Conservation (phyloP, 768 basidiomycete species). For the Suillus discolor region DNA sequence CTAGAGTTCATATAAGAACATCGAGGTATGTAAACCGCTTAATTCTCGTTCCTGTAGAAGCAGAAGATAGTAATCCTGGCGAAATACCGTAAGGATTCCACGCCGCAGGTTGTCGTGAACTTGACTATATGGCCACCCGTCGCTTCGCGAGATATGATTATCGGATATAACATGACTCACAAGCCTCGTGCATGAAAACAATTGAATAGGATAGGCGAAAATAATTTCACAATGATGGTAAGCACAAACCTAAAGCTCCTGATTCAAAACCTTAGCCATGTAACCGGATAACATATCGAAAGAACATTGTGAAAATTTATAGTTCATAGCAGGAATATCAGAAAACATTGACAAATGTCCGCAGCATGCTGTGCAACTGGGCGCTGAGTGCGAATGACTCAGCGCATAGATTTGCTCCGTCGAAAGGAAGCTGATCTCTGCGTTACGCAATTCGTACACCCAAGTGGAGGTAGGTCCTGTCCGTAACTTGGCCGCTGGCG, state of each 20-base stretch:
- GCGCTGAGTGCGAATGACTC: not conserved
- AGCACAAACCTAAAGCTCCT: not conserved
- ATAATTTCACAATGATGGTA: not conserved
- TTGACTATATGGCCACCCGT: not conserved
- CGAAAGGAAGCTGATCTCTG: not conserved
- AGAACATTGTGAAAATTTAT: no score
- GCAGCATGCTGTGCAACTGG: not conserved
- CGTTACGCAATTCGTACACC: not conserved
- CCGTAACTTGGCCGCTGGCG: not conserved
- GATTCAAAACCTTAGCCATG: not conserved
- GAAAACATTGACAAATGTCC: no score
- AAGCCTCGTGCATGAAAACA: not conserved
- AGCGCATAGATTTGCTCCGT: not conserved
- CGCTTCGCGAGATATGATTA: slow-evolving; percentile 3
- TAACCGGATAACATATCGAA: no score
- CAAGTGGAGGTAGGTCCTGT: not conserved
- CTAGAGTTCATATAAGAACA: slow-evolving; percentile 1
- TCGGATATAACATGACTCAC: slow-evolving; percentile 4
- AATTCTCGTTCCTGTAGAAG: slow-evolving; percentile 1
- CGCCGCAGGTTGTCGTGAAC: not conserved
- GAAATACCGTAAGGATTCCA: not conserved
- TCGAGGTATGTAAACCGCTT: slow-evolving; percentile 1
- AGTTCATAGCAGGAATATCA: no score
- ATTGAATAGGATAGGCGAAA: not conserved
- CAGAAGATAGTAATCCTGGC: not conserved